Evolutionary conservation across 805 yeast species (phyloP).

Genomic region (Saccharomycopsis oosterbeekiorum): DNA sequence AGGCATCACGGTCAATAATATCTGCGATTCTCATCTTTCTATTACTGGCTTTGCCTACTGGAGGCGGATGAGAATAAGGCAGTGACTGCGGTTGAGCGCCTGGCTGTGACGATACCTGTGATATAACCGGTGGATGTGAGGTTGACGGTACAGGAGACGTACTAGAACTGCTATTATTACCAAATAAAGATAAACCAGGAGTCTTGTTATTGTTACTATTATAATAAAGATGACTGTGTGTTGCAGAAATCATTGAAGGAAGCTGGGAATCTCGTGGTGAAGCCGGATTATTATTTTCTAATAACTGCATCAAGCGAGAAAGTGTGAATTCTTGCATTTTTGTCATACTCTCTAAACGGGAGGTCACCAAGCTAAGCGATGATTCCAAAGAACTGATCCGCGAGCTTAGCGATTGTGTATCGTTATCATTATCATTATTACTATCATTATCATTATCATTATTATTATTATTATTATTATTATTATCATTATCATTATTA

Average conservation of each 20-base stretch:
- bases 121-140: neutral
- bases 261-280: neutral
- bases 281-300: neutral
- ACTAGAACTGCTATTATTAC: neutral
- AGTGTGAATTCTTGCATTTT: neutral
- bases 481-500: neutral
- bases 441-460: neutral
- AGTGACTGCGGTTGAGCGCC: neutral
- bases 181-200: neutral
- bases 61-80: neutral
- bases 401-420: neutral
- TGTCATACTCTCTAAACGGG: neutral
- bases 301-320: neutral
- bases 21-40: slow-evolving; percentile 4
- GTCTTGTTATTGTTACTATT: neutral
- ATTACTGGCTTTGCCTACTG: neutral
- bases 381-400: neutral
- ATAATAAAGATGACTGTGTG: neutral
- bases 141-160: neutral
- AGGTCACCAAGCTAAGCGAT: neutral
- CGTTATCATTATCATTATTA: neutral
- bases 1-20: neutral
- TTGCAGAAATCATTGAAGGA: neutral
- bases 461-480: neutral
- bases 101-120: neutral